Base-by-base conservation (phyloP, 2,329 filamentous ascomycete genomes). In the Fusarium ambrosium region DNA sequence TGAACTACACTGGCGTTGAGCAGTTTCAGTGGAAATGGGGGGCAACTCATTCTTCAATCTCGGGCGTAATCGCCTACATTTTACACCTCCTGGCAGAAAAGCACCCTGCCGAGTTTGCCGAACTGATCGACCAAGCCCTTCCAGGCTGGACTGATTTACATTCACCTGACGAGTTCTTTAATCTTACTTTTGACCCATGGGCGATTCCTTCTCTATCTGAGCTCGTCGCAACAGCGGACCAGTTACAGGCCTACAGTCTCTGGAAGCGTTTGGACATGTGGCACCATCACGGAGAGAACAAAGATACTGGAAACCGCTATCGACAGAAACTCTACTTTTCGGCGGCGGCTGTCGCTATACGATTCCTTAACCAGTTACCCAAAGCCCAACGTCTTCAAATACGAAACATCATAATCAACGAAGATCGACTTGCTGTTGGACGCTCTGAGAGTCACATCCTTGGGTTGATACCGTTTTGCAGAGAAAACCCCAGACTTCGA, bases 391-490 rank as follows among this genome's bases (percentile, higher is more conserved):
- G 69, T 1, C 24, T 45, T 3, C n/a, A 48, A 2, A 18, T 77
- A 0, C 62, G 11, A 1, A 60, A 48, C 4, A 27, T 77, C 1
- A 0, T 66, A 2, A 1, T 74, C 0, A 20, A 64, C 8, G 73
- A 77, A 22, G 62, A 67, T 27, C 22, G 0, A 0, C 9, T 20
- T 2, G 7, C 63, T 2, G 53, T 58, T 3, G 45, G 20, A 0
- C 3, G 11, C 0, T 20, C 62, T 1, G 64, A 67, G 2, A 34
- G 24, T 4, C 71, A 77, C 2, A 20, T 27, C 0, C 13, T 63
- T 7, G 73, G 71, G 0, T 2, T 77, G 3, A 73, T 76, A 3
- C 67, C 62, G 0, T 77, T 74, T 29, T 74, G 66, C 14, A 43
- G 22, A 0, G 59, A 77, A 6, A 77, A 74, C 13, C 39, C 65